These are phyloP conservation scores for Starmera caribaea DNA, from an alignment of 805 yeast species.

Conservation along the genomic window DNA sequence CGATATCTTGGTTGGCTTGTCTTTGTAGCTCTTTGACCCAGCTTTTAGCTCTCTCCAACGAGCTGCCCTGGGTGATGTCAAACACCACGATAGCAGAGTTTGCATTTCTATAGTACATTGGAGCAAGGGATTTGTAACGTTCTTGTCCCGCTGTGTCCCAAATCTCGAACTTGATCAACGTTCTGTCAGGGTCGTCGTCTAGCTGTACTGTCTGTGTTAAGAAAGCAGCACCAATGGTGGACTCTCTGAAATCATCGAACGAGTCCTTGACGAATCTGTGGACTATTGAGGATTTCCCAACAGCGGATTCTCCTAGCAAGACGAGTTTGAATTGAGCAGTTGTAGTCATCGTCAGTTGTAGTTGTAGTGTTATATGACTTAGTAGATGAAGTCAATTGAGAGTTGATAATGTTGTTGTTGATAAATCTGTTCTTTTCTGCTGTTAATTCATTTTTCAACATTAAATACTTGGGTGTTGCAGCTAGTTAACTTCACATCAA, in stretches of 20 bases:
- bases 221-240: slow-evolving; percentile 83
- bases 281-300: slow-evolving; percentile 59
- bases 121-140: slow-evolving; percentile 66
- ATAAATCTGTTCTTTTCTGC: too few species aligned
- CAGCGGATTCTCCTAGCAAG: slow-evolving; percentile 57
- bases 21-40: slow-evolving; percentile 73
- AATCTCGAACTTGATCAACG: slow-evolving; percentile 62
- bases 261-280: slow-evolving; percentile 65
- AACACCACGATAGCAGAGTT: slow-evolving; percentile 74
- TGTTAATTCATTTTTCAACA: too few species aligned
- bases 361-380: too few species aligned
- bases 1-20: slow-evolving; percentile 53
- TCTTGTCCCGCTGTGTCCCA: slow-evolving; percentile 91
- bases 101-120: slow-evolving; percentile 77
- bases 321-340: slow-evolving; percentile 53
- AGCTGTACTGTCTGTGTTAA: slow-evolving; percentile 54
- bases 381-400: too few species aligned
- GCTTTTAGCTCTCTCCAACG: slow-evolving; percentile 57
- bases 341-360: neutral
- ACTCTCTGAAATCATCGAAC: slow-evolving; percentile 64
- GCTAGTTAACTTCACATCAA: too few species aligned
- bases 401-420: too few species aligned
- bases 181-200: slow-evolving; percentile 25
- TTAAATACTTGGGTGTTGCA: too few species aligned
- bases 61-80: slow-evolving; percentile 59